Percentiles rank a stretch among this genome's conserved stretches.
These are phyloP conservation scores for Saccharata proteae DNA, from an alignment of 2,329 filamentous ascomycete species.

Conservation along the genomic window DNA sequence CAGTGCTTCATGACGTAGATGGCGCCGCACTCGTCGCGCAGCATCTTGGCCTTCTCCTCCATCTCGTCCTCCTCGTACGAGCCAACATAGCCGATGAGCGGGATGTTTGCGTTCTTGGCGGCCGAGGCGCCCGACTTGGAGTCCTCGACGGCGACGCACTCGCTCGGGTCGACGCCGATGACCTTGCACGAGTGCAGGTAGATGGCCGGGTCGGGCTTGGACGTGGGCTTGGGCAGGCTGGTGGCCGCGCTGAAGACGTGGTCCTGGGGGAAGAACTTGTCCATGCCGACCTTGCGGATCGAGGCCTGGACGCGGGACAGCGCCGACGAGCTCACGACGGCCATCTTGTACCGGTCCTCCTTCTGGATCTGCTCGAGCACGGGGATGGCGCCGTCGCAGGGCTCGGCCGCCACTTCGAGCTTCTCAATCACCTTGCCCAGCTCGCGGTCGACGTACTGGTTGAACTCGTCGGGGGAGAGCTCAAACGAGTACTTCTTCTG, in stretches of 20 bases:
- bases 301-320: slow-evolving; percentile 66
- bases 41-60: slow-evolving; percentile 41
- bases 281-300: slow-evolving; percentile 66
- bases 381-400: slow-evolving; percentile 56
- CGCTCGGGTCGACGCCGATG: slow-evolving; percentile 56
- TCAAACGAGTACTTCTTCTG: slow-evolving; percentile 64
- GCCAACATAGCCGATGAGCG: slow-evolving; percentile 74
- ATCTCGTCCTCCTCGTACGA: slow-evolving; percentile 60
- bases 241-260: slow-evolving; percentile 74
- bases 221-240: slow-evolving; percentile 65
- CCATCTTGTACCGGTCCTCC: slow-evolving; percentile 55
- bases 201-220: slow-evolving; percentile 83
- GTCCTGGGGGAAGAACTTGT: slow-evolving; percentile 65
- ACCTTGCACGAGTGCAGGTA: slow-evolving; percentile 67
- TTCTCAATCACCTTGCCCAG: slow-evolving; percentile 76
- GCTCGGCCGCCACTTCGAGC: slow-evolving; percentile 53
- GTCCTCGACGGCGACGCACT: slow-evolving; percentile 78
- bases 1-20: slow-evolving; percentile 40
- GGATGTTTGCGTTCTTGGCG: slow-evolving; percentile 65
- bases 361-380: slow-evolving; percentile 54
- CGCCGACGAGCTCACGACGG: slow-evolving; percentile 73
- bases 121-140: slow-evolving; percentile 74
- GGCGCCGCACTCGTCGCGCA: slow-evolving; percentile 36
- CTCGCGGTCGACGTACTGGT: slow-evolving; percentile 63
- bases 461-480: slow-evolving; percentile 55